phyloP scores from a whole-genome alignment of 768 basidiomycete genomes.

The Clavulina sp. region DNA sequence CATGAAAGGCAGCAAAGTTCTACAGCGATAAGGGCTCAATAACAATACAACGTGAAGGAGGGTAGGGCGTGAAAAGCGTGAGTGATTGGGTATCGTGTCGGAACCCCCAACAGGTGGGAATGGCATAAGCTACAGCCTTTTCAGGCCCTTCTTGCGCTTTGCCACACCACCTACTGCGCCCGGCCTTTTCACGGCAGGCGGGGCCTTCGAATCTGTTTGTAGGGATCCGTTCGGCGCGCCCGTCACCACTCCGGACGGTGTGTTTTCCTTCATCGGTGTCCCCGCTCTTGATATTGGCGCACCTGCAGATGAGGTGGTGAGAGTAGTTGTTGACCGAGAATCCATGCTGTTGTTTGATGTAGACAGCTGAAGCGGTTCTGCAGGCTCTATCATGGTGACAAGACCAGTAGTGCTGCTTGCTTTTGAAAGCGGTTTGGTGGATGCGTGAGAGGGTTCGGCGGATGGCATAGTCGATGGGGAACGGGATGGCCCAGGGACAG shows the following conservation, averaged over 20 bases:
- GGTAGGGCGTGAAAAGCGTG: too few species aligned
- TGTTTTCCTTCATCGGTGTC: neutral
- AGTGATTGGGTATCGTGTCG: too few species aligned
- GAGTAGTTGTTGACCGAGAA: constrained; percentile 25
- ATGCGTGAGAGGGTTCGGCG: neutral
- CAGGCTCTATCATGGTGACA: neutral
- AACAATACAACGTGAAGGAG: too few species aligned
- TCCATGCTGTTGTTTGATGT: constrained; percentile 7
- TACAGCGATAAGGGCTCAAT: too few species aligned
- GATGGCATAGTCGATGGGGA: neutral
- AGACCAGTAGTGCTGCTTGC: constrained; percentile 2
- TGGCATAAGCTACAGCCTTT: constrained; percentile 54
- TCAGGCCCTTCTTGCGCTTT: constrained; percentile 80
- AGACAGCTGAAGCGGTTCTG: constrained; percentile 13
- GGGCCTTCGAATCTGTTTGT: neutral
- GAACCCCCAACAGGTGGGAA: too few species aligned
- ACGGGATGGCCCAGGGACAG: neutral
- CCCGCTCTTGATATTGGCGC: neutral
- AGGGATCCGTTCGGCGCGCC: neutral
- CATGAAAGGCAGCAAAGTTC: too few species aligned
- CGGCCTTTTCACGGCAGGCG: neutral
- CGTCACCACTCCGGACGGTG: too few species aligned
- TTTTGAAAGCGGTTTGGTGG: neutral
- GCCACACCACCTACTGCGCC: constrained; percentile 31
- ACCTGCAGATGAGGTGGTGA: neutral